Conservation (phyloP, 1,284 basidiomycete genomes). For the Fomes fomentarius region DNA sequence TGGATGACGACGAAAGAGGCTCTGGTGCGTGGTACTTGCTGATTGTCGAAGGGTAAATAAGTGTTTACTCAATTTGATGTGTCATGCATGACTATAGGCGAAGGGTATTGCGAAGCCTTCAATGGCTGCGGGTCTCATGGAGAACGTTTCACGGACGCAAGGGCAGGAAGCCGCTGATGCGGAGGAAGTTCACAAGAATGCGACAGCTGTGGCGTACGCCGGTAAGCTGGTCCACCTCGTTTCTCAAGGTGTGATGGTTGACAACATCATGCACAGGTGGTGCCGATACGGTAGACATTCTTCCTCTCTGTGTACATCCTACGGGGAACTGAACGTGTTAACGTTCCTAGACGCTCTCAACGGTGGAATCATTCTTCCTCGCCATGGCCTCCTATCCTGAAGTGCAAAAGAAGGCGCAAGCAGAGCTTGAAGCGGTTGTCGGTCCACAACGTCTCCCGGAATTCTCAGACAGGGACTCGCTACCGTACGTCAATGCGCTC, state of each 20-base stretch:
- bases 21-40: constrained; percentile 2
- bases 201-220: not conserved
- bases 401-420: constrained; percentile 29
- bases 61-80: too few relatives aligned
- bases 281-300: constrained; percentile 23
- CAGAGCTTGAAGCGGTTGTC: constrained; percentile 32
- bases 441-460: constrained; percentile 22
- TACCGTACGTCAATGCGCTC: constrained; percentile 18
- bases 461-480: constrained; percentile 18
- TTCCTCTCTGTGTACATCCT: too few relatives aligned
- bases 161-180: not conserved
- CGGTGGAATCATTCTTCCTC: constrained; percentile 20
- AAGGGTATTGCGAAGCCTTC: not conserved
- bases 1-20: not conserved
- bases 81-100: too few relatives aligned
- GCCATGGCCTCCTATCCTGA: constrained; percentile 30
- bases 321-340: too few relatives aligned
- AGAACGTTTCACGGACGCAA: not conserved
- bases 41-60: too few relatives aligned
- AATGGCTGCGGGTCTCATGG: not conserved
- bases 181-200: not conserved
- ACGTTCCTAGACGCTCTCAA: constrained; percentile 9
- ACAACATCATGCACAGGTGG: constrained; percentile 4
- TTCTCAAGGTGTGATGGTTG: not conserved
- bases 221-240: not conserved